Evolutionary conservation across 2,329 filamentous ascomycete species (phyloP).

Genomic region (Raffaelea albimanens): DNA sequence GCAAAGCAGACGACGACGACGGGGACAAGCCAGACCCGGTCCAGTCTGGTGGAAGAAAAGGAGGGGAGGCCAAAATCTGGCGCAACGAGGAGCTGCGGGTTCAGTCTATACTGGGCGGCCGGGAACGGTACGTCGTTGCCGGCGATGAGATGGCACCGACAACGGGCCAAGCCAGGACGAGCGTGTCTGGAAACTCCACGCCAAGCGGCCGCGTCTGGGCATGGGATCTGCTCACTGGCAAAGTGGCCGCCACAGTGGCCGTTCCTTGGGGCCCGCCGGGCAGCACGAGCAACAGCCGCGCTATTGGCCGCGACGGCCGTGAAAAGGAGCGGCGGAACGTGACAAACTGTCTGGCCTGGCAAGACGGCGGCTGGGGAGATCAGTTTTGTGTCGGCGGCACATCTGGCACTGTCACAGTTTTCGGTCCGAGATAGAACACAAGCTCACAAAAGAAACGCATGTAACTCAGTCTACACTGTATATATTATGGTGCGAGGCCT

Average conservation of each 20-base stretch:
- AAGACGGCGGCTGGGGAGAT: conserved; percentile 50
- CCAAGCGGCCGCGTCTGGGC: conserved; percentile 58
- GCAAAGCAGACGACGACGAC: not conserved
- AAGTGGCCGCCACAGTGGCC: conserved; percentile 51
- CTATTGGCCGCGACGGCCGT: conserved; percentile 50
- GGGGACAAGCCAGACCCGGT: not conserved
- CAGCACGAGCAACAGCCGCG: conserved; percentile 35
- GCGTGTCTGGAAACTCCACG: conserved; percentile 4
- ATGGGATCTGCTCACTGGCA: conserved; percentile 77
- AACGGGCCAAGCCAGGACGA: conserved; percentile 3
- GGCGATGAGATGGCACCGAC: conserved; percentile 60
- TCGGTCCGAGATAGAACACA: conserved; percentile 26
- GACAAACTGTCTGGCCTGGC: conserved; percentile 54
- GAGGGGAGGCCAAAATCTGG: too few species aligned
- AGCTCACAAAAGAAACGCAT: too few species aligned
- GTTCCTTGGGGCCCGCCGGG: conserved; percentile 42
- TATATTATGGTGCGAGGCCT: too few species aligned
- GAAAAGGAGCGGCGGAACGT: conserved; percentile 51
- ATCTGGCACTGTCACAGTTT: conserved; percentile 56
- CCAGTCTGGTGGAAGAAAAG: too few species aligned
- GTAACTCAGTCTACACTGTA: too few species aligned
- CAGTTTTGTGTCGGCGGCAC: conserved; percentile 59
- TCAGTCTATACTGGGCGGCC: conserved; percentile 63
- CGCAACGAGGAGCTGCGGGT: conserved; percentile 65
- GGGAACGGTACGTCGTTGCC: conserved; percentile 68